Base-by-base conservation (phyloP, 768 basidiomycete species). In the Chalciporus pseudorubinellus region DNA sequence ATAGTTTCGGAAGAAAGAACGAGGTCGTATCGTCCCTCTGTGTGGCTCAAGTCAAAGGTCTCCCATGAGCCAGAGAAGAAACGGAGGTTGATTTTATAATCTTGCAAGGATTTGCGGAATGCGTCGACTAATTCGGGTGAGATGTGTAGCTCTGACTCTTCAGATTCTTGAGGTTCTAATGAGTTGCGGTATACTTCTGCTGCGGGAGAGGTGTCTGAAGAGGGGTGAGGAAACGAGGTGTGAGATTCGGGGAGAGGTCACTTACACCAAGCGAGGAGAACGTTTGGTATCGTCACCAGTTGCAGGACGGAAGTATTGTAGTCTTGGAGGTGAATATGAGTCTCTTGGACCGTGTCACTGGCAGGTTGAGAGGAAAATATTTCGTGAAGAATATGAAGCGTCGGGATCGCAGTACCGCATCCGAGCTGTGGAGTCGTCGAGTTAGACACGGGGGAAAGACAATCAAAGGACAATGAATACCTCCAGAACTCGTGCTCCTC, bases 1-100 rank as follows among this genome's bases (percentile, higher is more conserved):
- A 98, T 92, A 36, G 95, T 98, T 71, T 99, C 95, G 21, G 91
- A 90, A 0, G 93, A 92, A 44, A 98, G 71, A 2, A 97, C 73
- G 39, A 94, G 56, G 59, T 93, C 80, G 69, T 88, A 92, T 3
- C 58, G 63, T 8, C 72, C 72, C 13, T 68, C 68, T 1, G 69
- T 40, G 9, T 34, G 52, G 13, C 46, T 21, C 1, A 74, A 54
- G 50, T 78, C 69, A 52, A 85, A 84, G 10, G 71, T 64, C 16
- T 74, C 70, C 95, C 95, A 99, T 14, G 88, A 80, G 2, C 95
- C 95, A 19, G 83, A 77, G 62, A 86, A 92, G 70, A 98, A 89
- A 19, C 78, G 75, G 10, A 99, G 64, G 24, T 74, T 62, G 56
- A 98, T 72, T 34, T 77, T 71, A 56, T 80, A 72, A 3, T 65